Base-by-base conservation (phyloP, 202 grass and related monocot genomes). In the Elaeis oleifera region DNA sequence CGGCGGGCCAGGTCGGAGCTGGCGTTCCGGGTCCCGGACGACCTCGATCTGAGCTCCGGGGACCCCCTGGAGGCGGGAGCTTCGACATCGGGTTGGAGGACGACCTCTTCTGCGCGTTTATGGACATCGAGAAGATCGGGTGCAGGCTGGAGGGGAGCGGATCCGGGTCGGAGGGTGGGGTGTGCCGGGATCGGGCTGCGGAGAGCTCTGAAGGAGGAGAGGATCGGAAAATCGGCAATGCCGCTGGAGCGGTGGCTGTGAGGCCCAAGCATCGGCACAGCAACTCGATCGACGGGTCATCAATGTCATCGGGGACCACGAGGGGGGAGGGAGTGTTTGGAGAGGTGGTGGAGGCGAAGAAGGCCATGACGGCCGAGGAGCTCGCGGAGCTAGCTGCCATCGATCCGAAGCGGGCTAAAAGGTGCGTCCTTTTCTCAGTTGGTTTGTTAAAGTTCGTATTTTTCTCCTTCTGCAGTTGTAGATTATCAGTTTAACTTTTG, bases 81-180 rank as follows among this genome's bases (percentile, higher is more conserved):
- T 83, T 89, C 69, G 94, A 99, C 82, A 89, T 99, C 72, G 88
- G 85, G 54, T 99, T 88, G 31, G 94, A 94, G 67, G 94, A 99
- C 51, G 88, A 99, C 75, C 80, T 99, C 69, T 92, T 99, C 78
- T 89, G 86, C 74, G 87, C 94, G 1, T 99, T 99, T 78, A 99
- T 99, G 94, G 88, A 92, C 80, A 89, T 99, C 67, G 94, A 99
- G 74, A 89, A 94, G 88, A 89, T 99, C 55, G 83, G 82, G 52
- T 66, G 62, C 32, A 83, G 63, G 80, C 64, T 83, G 18, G 80
- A 83, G 11, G 81, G 74, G 17, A 87, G 77, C 19, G 73, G 79
- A 50, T 76, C 78, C 29, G 80, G 79, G 50, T 76, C 76, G 18
- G 68, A 75, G 53, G 64, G 61, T 6, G 61, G 71, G 49, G 57